These are phyloP conservation scores for Nitzschia putrida DNA, from an alignment of 108 stramenopile genomes.

Conservation along the genomic window DNA sequence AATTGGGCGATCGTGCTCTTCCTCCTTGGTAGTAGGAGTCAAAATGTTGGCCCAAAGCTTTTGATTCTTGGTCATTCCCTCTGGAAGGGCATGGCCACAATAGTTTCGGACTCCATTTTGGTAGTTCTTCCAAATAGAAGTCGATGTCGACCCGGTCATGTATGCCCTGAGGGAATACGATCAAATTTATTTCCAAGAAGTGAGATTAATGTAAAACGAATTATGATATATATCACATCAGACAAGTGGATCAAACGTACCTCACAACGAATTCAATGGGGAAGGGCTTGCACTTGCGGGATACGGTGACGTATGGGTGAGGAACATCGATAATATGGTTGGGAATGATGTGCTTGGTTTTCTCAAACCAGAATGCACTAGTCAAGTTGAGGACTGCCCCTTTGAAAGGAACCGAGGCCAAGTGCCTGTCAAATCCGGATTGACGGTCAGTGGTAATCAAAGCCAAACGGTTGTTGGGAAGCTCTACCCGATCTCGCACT, in stretches of 20 bases:
- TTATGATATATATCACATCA: background rate
- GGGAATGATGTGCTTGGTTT: constrained; percentile 85
- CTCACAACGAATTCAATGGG: constrained; percentile 98
- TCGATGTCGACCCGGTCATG: constrained; percentile 95
- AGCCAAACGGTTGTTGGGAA: constrained; percentile 60
- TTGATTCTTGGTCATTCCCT: constrained; percentile 95
- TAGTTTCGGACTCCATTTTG: constrained; percentile 89
- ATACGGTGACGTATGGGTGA: constrained; percentile 93
- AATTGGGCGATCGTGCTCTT: constrained; percentile 96
- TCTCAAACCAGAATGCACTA: constrained; percentile 94
- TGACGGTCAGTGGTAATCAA: constrained; percentile 98
- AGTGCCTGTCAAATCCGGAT: constrained; percentile 96
- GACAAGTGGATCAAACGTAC: constrained; percentile 33
- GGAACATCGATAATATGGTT: constrained; percentile 92
- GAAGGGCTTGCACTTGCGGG: constrained; percentile 91
- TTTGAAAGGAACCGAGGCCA: constrained; percentile 95
- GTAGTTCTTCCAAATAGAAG: constrained; percentile 99
- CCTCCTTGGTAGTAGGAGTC: constrained; percentile 98
- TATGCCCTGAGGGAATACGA: constrained; percentile 55
- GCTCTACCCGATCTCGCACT: constrained; percentile 80
- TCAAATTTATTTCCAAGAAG: background rate
- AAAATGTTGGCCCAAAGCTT: constrained; percentile 75
- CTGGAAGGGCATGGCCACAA: constrained; percentile 93
- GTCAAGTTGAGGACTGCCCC: constrained; percentile 95
- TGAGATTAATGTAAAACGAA: background rate